Evolutionary conservation across 495 filamentous ascomycete species (phyloP).

Genomic region (Extremus antarcticus): DNA sequence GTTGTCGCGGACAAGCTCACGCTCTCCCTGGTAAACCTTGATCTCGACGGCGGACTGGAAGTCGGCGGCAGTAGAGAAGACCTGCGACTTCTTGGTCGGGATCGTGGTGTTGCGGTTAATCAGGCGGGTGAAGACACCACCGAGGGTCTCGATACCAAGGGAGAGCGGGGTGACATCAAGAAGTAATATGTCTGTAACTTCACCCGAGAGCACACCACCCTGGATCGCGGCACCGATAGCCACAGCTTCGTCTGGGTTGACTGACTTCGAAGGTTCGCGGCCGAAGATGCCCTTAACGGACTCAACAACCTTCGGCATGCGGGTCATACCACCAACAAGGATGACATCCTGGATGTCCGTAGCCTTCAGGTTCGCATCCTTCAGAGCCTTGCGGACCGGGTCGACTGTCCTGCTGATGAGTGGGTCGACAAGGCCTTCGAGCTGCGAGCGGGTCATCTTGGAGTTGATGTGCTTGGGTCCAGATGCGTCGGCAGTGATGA

Average conservation of each 20-base stretch:
- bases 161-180: constrained; percentile 96
- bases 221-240: constrained; percentile 97
- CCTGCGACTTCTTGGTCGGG: constrained; percentile 98
- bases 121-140: constrained; percentile 96
- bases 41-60: constrained; percentile 99
- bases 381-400: constrained; percentile 92
- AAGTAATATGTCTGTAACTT: constrained; percentile 91
- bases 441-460: constrained; percentile 86
- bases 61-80: constrained; percentile 96
- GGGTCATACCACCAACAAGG: constrained; percentile 98
- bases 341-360: constrained; percentile 99
- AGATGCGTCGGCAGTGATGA: constrained; percentile 91
- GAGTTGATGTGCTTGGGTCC: constrained; percentile 96
- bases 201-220: constrained; percentile 91
- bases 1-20: constrained; percentile 98
- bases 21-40: constrained; percentile 99
- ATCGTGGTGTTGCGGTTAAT: constrained; percentile 99
- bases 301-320: constrained; percentile 98
- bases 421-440: constrained; percentile 87
- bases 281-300: constrained; percentile 97
- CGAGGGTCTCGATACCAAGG: constrained; percentile 98
- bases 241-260: constrained; percentile 98
- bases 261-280: constrained; percentile 94
- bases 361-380: constrained; percentile 88
- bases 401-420: constrained; percentile 78